A percentile compares a stretch with the other conserved stretches of the same genome.
These are phyloP conservation scores for Cutaneotrichosporon mucoides DNA, from an alignment of 1,284 basidiomycete species.

Conservation along the genomic window DNA sequence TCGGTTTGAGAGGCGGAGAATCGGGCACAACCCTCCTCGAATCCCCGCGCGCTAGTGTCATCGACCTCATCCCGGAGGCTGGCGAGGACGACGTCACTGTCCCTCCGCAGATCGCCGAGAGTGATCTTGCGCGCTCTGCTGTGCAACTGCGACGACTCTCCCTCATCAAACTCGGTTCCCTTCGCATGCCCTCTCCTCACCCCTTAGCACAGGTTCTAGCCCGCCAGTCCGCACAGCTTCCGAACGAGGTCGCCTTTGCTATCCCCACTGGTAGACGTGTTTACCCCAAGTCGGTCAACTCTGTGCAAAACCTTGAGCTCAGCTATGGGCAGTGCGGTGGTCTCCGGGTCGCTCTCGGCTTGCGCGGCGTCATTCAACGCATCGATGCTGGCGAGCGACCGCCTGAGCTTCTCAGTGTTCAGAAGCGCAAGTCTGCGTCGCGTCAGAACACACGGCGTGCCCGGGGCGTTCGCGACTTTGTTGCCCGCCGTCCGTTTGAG, in stretches of 20 bases:
- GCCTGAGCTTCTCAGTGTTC: slow-evolving; percentile 1
- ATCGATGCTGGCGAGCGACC: slow-evolving; percentile 33
- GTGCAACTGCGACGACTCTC: slow-evolving; percentile 37
- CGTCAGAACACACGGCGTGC: slow-evolving; percentile 23
- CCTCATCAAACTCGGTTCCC: slow-evolving; percentile 32
- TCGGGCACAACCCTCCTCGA: slow-evolving; percentile 8
- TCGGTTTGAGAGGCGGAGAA: slow-evolving; percentile 10
- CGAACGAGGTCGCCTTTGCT: slow-evolving; percentile 40
- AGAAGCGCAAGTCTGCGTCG: slow-evolving; percentile 5
- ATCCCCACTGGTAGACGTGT: slow-evolving; percentile 36
- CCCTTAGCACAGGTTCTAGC: slow-evolving; percentile 33
- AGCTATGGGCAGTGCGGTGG: slow-evolving; percentile 29
- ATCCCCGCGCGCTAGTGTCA: slow-evolving; percentile 9
- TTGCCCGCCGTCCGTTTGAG: slow-evolving; percentile 40
- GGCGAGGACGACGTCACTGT: neutral
- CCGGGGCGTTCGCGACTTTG: slow-evolving; percentile 36
- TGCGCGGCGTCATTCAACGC: slow-evolving; percentile 26
- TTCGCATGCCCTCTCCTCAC: slow-evolving; percentile 42
- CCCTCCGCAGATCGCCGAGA: slow-evolving; percentile 1
- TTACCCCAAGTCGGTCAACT: slow-evolving; percentile 42
- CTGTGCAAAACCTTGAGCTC: slow-evolving; percentile 16
- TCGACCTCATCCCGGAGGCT: slow-evolving; percentile 7
- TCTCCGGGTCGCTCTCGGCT: slow-evolving; percentile 29
- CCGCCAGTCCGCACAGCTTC: slow-evolving; percentile 34
- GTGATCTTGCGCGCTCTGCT: slow-evolving; percentile 12